phyloP scores from a whole-genome alignment of 192 early-diverging fungal genomes.

The Chytriomyces sp. region DNA sequence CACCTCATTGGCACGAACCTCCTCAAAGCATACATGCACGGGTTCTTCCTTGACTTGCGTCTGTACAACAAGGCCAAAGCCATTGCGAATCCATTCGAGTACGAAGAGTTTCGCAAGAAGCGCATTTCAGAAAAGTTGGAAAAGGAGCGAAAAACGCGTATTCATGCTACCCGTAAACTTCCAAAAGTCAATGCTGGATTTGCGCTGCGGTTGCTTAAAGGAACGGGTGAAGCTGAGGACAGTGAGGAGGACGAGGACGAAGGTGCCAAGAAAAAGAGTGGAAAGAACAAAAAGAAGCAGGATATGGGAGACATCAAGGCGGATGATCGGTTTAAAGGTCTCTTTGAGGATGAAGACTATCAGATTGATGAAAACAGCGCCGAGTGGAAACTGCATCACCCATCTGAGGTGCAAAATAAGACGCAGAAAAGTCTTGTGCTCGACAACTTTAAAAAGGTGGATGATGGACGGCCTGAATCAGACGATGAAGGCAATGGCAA shows the following conservation, averaged over 20 bases:
- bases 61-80: conserved; percentile 94
- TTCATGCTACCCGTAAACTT: conserved; percentile 82
- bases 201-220: conserved; percentile 72
- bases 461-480: conserved; percentile 27
- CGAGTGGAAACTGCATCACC: conserved; percentile 81
- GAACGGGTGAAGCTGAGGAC: conserved; percentile 49
- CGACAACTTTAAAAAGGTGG: conserved; percentile 46
- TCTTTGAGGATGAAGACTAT: conserved; percentile 92
- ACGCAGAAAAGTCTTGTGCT: conserved; percentile 10
- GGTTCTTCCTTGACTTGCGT: conserved; percentile 95
- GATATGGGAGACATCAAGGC: conserved; percentile 62
- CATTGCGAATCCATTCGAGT: conserved; percentile 96
- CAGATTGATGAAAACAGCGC: conserved; percentile 81
- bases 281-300: conserved; percentile 49
- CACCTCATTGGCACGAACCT: conserved; percentile 91
- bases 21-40: conserved; percentile 98
- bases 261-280: conserved; percentile 52
- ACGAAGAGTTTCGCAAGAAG: conserved; percentile 84
- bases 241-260: conserved; percentile 47
- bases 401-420: conserved; percentile 48
- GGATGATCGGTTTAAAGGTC: conserved; percentile 83
- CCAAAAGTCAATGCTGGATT: conserved; percentile 93
- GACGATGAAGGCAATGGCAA: conserved; percentile 23
- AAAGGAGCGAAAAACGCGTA: conserved; percentile 84
- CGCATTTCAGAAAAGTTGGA: conserved; percentile 81